Percentiles rank a stretch among this genome's conserved stretches.
These are phyloP conservation scores for Cyamopsis tetragonoloba DNA, from an alignment of 306 rosid genomes.

Conservation along the genomic window DNA sequence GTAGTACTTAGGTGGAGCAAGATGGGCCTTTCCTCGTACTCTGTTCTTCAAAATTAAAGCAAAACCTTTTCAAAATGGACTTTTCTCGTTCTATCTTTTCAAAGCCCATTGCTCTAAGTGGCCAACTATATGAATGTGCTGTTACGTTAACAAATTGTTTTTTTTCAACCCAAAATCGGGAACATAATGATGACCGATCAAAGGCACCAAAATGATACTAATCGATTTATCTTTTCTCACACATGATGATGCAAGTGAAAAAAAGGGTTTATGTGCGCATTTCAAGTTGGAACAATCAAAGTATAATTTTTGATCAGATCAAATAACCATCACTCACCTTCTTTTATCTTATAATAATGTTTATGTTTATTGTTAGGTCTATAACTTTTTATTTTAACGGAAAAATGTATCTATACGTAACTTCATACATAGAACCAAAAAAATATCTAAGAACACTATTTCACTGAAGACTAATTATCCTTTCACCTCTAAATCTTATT, in stretches of 20 bases:
- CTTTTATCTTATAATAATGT: neutral
- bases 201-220: neutral
- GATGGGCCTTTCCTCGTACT: neutral
- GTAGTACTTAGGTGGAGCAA: neutral
- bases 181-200: constrained; percentile 23
- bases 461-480: too few species aligned
- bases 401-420: neutral
- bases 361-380: too few species aligned
- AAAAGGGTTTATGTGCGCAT: constrained; percentile 1
- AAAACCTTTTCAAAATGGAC: constrained; percentile 8
- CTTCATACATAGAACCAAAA: too few species aligned
- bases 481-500: too few species aligned
- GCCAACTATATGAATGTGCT: neutral
- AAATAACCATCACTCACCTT: neutral
- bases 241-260: constrained; percentile 19
- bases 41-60: neutral
- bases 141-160: constrained; percentile 1
- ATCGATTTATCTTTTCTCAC: constrained; percentile 18
- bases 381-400: neutral
- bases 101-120: constrained; percentile 8
- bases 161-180: constrained; percentile 17
- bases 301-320: neutral
- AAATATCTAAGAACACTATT: too few species aligned
- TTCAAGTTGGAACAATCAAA: neutral
- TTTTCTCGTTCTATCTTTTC: neutral